These are phyloP conservation scores for Aspergillus olivimuriae DNA, from an alignment of 495 filamentous ascomycete genomes.

Conservation along the genomic window DNA sequence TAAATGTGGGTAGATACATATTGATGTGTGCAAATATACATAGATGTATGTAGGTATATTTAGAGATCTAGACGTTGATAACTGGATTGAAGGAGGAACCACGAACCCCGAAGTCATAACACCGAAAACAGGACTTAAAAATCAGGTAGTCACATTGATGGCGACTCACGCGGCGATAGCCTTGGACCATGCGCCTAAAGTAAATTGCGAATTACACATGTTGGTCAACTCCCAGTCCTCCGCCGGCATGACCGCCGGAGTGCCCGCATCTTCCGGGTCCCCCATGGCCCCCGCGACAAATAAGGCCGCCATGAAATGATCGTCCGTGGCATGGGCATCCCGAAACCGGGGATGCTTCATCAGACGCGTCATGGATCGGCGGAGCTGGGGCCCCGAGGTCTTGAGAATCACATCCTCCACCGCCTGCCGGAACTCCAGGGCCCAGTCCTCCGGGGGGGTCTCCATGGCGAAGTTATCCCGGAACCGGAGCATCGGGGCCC, in stretches of 20 bases:
- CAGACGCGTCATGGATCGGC: constrained; percentile 45
- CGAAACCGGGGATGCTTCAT: constrained; percentile 56
- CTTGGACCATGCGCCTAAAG: constrained; percentile 29
- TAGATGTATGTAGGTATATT: too few species aligned
- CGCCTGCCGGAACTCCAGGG: constrained; percentile 54
- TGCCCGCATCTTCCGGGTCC: constrained; percentile 40
- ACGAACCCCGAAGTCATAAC: not conserved
- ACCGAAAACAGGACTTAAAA: not conserved
- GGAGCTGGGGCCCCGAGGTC: constrained; percentile 39
- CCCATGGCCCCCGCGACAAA: constrained; percentile 53
- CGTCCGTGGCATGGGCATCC: constrained; percentile 58
- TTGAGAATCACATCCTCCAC: constrained; percentile 48
- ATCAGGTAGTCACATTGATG: not conserved
- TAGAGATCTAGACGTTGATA: too few species aligned
- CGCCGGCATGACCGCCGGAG: constrained; percentile 36
- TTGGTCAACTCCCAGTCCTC: constrained; percentile 61
- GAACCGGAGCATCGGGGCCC: constrained; percentile 52
- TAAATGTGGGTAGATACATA: too few species aligned
- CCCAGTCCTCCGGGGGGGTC: constrained; percentile 47
- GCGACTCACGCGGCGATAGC: constrained; percentile 7
- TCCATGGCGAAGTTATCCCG: constrained; percentile 55
- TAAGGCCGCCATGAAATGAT: constrained; percentile 54
- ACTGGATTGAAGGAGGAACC: too few species aligned
- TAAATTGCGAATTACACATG: constrained; percentile 60
- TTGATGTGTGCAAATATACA: not conserved